Percentiles rank a stretch among this genome's conserved stretches.
Evolutionary conservation across 2,329 filamentous ascomycete genomes (phyloP).

Genomic region (Ophiocordyceps camponoti-saundersi): DNA sequence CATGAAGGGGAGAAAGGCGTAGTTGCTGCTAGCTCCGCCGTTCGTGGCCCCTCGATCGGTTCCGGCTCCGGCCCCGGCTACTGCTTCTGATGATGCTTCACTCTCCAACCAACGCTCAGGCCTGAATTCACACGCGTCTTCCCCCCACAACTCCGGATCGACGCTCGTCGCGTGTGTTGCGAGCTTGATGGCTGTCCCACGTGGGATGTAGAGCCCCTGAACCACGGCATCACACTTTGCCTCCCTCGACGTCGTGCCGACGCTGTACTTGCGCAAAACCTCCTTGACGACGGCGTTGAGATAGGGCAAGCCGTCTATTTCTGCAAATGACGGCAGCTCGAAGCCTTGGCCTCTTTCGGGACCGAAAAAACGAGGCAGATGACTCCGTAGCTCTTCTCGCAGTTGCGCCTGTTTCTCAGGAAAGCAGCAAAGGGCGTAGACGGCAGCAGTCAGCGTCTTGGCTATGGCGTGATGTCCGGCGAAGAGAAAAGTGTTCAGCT

Average conservation of each 20-base stretch:
- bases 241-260: conserved; percentile 14
- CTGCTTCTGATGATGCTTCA: neutral
- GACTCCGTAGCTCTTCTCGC: conserved; percentile 47
- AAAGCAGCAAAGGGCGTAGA: conserved; percentile 51
- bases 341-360: neutral
- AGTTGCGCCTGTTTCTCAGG: conserved; percentile 49
- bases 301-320: conserved; percentile 10
- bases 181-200: conserved; percentile 16
- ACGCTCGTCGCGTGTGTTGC: conserved; percentile 13
- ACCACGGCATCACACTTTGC: conserved; percentile 14
- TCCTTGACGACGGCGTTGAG: conserved; percentile 26
- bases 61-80: conserved; percentile 2
- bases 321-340: neutral
- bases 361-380: conserved; percentile 29
- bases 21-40: conserved; percentile 31
- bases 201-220: conserved; percentile 16
- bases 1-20: conserved; percentile 59
- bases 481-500: conserved; percentile 79
- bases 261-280: conserved; percentile 21
- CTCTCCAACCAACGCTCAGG: conserved; percentile 18
- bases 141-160: conserved; percentile 16
- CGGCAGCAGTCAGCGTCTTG: conserved; percentile 57
- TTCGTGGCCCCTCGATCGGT: conserved; percentile 7
- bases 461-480: conserved; percentile 73
- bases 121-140: conserved; percentile 16